Percentiles rank a stretch among this genome's conserved stretches.
Evolutionary conservation across 108 stramenopile species (phyloP).

Genomic region (Pseudonitzschia pungens): DNA sequence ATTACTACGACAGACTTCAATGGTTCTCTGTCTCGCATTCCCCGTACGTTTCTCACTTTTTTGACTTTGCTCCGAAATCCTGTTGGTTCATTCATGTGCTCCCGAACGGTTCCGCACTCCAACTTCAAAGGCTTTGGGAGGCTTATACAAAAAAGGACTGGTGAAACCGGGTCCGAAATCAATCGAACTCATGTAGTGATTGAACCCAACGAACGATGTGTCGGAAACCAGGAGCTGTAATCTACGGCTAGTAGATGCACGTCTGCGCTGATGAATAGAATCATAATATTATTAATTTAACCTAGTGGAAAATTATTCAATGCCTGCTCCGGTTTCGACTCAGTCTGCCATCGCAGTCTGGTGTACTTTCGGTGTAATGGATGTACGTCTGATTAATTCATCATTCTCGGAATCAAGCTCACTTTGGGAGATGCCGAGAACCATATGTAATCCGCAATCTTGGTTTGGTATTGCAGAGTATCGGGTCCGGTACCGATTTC

Average conservation of each 20-base stretch:
- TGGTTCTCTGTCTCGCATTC: background rate
- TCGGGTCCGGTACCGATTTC: constrained; percentile 83
- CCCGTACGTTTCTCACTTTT: background rate
- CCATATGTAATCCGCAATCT: constrained; percentile 85
- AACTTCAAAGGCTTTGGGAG: constrained; percentile 52
- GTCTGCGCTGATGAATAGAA: too few relatives aligned
- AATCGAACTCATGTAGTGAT: constrained; percentile 40
- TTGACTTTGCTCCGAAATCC: background rate
- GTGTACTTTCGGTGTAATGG: background rate
- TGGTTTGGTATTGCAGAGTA: constrained; percentile 71
- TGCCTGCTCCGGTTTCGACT: too few relatives aligned
- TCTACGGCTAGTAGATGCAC: too few relatives aligned
- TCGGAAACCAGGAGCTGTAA: too few relatives aligned
- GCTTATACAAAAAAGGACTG: constrained; percentile 62
- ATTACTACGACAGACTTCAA: background rate
- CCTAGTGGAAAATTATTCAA: constrained; percentile 22
- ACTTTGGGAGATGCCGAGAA: constrained; percentile 85
- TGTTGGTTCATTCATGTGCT: background rate
- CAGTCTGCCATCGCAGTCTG: background rate
- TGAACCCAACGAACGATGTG: too few relatives aligned
- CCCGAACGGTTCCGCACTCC: background rate
- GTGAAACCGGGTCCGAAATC: constrained; percentile 57
- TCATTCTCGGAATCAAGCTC: constrained; percentile 76
- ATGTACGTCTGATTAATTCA: constrained; percentile 51
- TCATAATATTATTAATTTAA: too few relatives aligned